Evolutionary conservation across 257 asterid genomes (phyloP).

Genomic region (Knoxia roxburghii): DNA sequence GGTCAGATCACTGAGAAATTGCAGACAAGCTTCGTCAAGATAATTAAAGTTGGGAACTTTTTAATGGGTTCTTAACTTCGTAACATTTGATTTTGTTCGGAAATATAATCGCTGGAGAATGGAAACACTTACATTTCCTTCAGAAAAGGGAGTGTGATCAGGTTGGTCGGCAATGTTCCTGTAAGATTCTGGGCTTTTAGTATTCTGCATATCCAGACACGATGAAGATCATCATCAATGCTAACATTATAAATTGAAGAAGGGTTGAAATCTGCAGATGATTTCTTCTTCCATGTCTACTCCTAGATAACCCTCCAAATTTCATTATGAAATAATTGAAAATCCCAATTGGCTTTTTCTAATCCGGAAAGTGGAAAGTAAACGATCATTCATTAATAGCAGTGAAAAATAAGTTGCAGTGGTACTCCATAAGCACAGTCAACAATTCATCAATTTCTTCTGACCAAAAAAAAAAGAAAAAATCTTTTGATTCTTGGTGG

Average conservation of each 20-base stretch:
- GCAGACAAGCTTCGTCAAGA: neutral
- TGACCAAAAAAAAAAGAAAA: too few relatives aligned
- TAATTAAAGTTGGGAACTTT: neutral
- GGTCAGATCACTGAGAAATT: constrained; percentile 43
- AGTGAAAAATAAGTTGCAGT: too few relatives aligned
- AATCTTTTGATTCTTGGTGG: too few relatives aligned
- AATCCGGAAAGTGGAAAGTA: too few relatives aligned
- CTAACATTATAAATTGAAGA: neutral
- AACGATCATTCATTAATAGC: too few relatives aligned
- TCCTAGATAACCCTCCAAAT: neutral
- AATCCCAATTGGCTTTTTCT: neutral
- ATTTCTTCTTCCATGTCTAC: neutral
- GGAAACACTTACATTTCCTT: constrained; percentile 38
- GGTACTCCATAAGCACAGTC: too few relatives aligned
- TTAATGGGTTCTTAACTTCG: neutral
- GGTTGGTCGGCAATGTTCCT: constrained; percentile 50
- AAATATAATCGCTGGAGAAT: neutral
- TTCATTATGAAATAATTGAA: neutral
- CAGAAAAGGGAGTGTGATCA: constrained; percentile 55
- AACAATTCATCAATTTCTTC: too few relatives aligned
- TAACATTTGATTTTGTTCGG: too few relatives aligned
- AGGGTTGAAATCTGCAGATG: neutral
- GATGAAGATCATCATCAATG: neutral
- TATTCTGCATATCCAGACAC: constrained; percentile 29
- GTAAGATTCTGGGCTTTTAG: constrained; percentile 45